Percentiles rank a stretch among this genome's conserved stretches.
Conservation (phyloP, 2,329 filamentous ascomycete genomes). For the Volutella citrinella region DNA sequence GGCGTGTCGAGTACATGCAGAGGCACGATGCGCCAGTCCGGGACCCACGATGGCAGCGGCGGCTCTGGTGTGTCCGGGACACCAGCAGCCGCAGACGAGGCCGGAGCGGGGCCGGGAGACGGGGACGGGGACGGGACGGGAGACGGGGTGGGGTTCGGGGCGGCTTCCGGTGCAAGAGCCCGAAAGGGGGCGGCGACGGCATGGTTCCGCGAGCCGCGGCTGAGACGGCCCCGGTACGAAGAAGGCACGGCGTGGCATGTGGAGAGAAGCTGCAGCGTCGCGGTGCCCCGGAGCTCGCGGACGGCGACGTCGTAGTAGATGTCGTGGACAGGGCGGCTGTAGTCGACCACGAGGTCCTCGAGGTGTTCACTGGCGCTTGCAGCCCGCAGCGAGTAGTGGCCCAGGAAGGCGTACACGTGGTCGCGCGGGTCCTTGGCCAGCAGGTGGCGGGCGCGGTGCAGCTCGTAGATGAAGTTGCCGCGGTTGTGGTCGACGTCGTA, state of each 20-base stretch:
- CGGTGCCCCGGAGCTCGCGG: slow-evolving; percentile 25
- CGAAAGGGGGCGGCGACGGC: no score
- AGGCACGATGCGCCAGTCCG: slow-evolving; percentile 34
- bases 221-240: no score
- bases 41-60: slow-evolving; percentile 38
- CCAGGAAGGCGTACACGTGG: slow-evolving; percentile 34
- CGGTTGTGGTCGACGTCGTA: slow-evolving; percentile 29
- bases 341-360: slow-evolving; percentile 25
- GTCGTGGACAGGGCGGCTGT: slow-evolving; percentile 27
- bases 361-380: slow-evolving; percentile 23
- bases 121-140: no score
- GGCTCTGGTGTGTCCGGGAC: background rate
- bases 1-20: slow-evolving; percentile 32
- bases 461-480: slow-evolving; percentile 33
- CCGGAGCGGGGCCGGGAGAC: no score
- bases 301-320: slow-evolving; percentile 32
- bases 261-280: slow-evolving; percentile 28
- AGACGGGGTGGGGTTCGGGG: no score
- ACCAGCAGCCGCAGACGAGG: no score
- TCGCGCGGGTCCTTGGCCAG: slow-evolving; percentile 31
- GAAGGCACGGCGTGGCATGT: slow-evolving; percentile 23
- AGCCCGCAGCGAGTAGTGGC: slow-evolving; percentile 30
- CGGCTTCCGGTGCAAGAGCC: no score
- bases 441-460: slow-evolving; percentile 33
- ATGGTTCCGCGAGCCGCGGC: no score